Evolutionary conservation across 441 rosid species (phyloP), one percentile per base, ranked within the genome.

Genomic region (Raphanus hybrid): DNA sequence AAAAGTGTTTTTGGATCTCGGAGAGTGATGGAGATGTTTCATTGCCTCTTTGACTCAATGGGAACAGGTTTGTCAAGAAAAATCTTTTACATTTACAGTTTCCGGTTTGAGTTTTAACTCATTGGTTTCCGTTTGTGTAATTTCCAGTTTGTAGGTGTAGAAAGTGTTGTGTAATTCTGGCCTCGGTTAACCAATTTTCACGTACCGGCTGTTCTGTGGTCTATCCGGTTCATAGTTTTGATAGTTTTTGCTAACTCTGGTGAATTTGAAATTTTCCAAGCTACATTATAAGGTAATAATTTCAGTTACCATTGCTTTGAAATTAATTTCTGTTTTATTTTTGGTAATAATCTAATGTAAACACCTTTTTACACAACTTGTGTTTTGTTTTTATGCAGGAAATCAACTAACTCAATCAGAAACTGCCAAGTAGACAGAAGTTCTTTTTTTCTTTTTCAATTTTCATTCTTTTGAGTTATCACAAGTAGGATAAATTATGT

Each of bases 11-110:
- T 69, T 74, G 77, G 78, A 81, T 73, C 75, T 78, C 70, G 77
- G 81, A 73, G 85, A 81, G 84, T 69, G 82, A 89, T 81, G 71
- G 89, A 84, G 91, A 88, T 89, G 79, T 79, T 83, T 80, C 93
- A 39, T 85, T 85, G 86, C 91, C 16, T 55, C 75, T 74, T 74
- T 69, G 69, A 74, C 87, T 80, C 80, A 70, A 84, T 87, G 82
- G 55, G 81, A 84, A 88, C 84, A 85, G 87, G 92, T 91, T 73
- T 48, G 54, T 11, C 76, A 79, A 78, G 69, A 34, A 60, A 43
- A 29, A 29, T 29, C 6, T 29, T 27, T 29, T 29, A 29, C 34
- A 29, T 29, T 29, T 29, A 29, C 34, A 0, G 34, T 29, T 29
- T 0, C 34, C 34, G 34, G 5, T 29, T 3, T 29, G 34, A 29